Conservation (phyloP, 352 stramenopile genomes). For the Pythium biforme region DNA sequence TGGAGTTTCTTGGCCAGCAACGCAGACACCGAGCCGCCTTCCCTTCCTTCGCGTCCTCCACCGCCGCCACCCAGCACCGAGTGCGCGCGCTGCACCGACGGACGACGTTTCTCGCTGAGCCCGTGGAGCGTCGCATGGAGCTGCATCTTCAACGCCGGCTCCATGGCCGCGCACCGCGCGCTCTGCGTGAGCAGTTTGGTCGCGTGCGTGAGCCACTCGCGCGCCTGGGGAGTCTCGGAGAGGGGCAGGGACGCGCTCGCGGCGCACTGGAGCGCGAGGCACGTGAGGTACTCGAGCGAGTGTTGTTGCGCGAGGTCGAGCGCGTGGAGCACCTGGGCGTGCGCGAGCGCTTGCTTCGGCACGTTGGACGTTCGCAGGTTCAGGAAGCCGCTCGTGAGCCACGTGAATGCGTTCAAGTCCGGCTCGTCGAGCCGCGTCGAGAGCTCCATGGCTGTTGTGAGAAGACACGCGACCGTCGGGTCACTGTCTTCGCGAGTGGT, state of each 20-base stretch:
- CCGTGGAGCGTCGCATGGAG: conserved; percentile 43
- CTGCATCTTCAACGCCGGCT: conserved; percentile 42
- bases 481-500: conserved; percentile 19
- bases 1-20: neutral
- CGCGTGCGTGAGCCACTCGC: conserved; percentile 31
- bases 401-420: conserved; percentile 42
- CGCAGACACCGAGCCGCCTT: no score
- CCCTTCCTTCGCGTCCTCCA: neutral
- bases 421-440: conserved; percentile 41
- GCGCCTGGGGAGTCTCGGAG: neutral
- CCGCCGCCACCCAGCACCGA: neutral
- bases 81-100: conserved; percentile 13
- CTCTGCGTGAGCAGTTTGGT: conserved; percentile 29
- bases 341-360: conserved; percentile 25
- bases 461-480: conserved; percentile 29
- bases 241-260: neutral
- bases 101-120: neutral
- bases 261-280: conserved; percentile 39
- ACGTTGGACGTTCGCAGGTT: conserved; percentile 28
- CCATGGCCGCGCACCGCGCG: conserved; percentile 21
- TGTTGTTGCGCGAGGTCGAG: conserved; percentile 37
- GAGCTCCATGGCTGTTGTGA: conserved; percentile 43
- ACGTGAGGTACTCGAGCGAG: conserved; percentile 33
- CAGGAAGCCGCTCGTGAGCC: conserved; percentile 46
- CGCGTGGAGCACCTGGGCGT: conserved; percentile 33